A percentile compares a stretch with the other conserved stretches of the same genome.
These are phyloP conservation scores for Neurospora tetraspora DNA, from an alignment of 495 filamentous ascomycete genomes.

Conservation along the genomic window DNA sequence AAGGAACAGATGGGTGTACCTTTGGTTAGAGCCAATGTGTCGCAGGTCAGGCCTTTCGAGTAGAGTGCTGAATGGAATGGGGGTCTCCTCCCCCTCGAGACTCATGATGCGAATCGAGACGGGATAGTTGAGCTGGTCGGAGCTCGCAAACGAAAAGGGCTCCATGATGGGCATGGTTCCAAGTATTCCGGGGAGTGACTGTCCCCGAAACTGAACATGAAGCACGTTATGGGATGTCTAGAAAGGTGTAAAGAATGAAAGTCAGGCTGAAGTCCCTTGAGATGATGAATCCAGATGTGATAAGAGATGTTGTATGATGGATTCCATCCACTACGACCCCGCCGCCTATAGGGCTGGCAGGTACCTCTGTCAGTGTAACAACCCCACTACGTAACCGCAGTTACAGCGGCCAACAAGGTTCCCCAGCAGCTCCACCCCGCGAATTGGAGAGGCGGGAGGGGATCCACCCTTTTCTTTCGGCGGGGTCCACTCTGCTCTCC, in stretches of 20 bases:
- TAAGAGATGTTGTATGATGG: neutral
- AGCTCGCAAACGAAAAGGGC: slow-evolving; percentile 86
- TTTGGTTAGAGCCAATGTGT: slow-evolving; percentile 68
- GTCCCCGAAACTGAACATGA: neutral
- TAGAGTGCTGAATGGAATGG: slow-evolving; percentile 68
- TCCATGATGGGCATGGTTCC: slow-evolving; percentile 51
- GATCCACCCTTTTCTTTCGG: neutral
- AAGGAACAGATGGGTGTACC: slow-evolving; percentile 30
- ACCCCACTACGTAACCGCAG: neutral
- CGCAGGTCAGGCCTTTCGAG: slow-evolving; percentile 67
- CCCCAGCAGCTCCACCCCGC: neutral
- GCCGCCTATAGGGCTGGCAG: neutral
- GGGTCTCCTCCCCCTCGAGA: slow-evolving; percentile 77
- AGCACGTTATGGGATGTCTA: neutral
- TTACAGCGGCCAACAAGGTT: neutral
- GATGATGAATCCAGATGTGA: neutral
- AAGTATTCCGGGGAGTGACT: neutral
- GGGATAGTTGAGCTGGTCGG: slow-evolving; percentile 64
- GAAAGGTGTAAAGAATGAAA: neutral
- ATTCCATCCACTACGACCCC: neutral
- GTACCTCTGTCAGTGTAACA: neutral
- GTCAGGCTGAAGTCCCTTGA: neutral
- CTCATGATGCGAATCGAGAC: slow-evolving; percentile 80
- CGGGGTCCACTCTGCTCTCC: neutral
- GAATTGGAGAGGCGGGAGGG: neutral